Evolutionary conservation across 805 yeast species (phyloP).

Genomic region (Tetrapisispora phaffii): DNA sequence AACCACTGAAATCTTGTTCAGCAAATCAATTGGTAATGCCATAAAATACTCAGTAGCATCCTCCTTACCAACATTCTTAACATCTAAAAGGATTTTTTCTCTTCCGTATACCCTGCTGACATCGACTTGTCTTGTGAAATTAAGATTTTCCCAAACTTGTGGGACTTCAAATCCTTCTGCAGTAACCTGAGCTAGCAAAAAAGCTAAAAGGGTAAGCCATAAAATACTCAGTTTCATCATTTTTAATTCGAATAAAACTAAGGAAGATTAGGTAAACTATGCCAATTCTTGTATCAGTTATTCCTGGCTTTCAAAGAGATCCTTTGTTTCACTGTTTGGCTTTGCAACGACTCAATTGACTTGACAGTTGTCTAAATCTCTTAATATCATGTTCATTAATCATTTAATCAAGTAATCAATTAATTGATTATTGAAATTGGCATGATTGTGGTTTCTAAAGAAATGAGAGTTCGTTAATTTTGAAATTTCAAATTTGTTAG

Average conservation of each 20-base stretch:
- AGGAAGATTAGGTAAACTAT: too few relatives aligned
- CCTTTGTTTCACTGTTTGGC: too few relatives aligned
- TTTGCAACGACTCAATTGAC: too few relatives aligned
- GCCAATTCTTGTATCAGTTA: too few relatives aligned
- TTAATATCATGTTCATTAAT: too few relatives aligned
- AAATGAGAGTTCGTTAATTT: too few relatives aligned
- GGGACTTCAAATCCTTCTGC: slow-evolving; percentile 10
- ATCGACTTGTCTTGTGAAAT: slow-evolving; percentile 50
- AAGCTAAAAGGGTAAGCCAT: neutral
- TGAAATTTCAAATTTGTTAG: too few relatives aligned
- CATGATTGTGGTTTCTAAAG: too few relatives aligned
- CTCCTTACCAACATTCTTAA: slow-evolving; percentile 46
- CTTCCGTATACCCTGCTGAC: slow-evolving; percentile 55
- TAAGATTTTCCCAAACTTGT: slow-evolving; percentile 42
- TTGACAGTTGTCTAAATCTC: too few relatives aligned
- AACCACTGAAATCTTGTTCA: slow-evolving; percentile 34
- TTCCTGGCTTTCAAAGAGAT: too few relatives aligned
- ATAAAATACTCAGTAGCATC: slow-evolving; percentile 50
- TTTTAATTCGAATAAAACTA: neutral
- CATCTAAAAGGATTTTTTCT: slow-evolving; percentile 47
- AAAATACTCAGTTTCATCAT: neutral
- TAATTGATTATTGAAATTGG: too few relatives aligned
- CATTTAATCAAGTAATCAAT: too few relatives aligned
- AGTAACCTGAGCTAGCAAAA: neutral
- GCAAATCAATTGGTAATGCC: slow-evolving; percentile 43